Base-by-base conservation (phyloP, 345 rosid genomes). In the Lumnitzera racemosa region DNA sequence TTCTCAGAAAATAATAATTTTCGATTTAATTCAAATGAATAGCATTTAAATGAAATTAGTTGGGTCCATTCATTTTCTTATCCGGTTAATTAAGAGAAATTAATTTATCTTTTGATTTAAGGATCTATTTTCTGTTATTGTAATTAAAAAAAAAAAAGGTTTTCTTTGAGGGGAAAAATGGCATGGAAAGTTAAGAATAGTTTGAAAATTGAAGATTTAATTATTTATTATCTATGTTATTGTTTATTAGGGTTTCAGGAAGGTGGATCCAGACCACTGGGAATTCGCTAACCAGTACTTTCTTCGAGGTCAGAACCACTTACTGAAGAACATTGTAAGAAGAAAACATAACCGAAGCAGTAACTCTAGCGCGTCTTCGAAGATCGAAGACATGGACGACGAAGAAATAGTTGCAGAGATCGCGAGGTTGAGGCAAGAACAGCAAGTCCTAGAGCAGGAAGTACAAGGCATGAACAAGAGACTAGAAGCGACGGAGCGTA, bases 211-310 rank as follows among this genome's bases (percentile, higher is more conserved):
- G 55, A 29, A 23, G 24, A 24, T 49, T 36, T 49, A 49, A 24
- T 59, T 27, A 25, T 17, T 41, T 9, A 20, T 20, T 20, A 20
- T 24, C 31, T 15, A 23, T 16, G 20, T 25, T 53, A 24, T 49
- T 64, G 51, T 4, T n/a, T 29, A 3, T 53, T 69, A 94, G 99
- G 99, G 99, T 2, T 94, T 94, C 62, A 71, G 86, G 57, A 94
- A 94, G 69, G 90, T 86, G 66, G 99, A 94, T 82, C 83, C 97
- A 3, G 99, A 94, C 59, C 66, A 68, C 64, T 90, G 99, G 99
- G 99, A 90, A 64, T 94, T 94, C 52, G 95, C 92, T 49, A 90
- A 90, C 76, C 92, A 88, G 67, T 89, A 86, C 67, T 94, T 94
- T 58, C 78, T 86, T 8, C 81, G 87, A 41, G 99, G 91, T 4